Conservation (phyloP, 2,329 filamentous ascomycete species). For the Truncatella angustata region DNA sequence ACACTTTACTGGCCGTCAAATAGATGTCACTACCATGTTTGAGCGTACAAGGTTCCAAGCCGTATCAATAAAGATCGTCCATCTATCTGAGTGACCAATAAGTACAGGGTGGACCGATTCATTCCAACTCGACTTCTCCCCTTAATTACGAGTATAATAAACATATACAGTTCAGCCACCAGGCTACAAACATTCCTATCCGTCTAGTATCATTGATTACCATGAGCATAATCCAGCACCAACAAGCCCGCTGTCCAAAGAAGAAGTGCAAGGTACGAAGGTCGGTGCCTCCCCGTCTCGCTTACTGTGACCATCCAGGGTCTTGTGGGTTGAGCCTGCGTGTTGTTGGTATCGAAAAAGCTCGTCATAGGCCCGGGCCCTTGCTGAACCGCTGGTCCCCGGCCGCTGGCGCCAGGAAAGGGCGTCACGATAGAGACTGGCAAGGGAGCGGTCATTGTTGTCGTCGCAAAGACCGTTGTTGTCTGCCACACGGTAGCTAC, state of each 20-base stretch:
- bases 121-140: background rate
- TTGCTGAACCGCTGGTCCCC: background rate
- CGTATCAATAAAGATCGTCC: too few species aligned
- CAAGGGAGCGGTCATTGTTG: background rate
- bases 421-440: background rate
- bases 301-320: slow-evolving; percentile 7
- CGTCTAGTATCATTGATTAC: background rate
- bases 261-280: background rate
- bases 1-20: too few species aligned
- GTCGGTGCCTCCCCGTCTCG: background rate
- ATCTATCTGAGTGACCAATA: background rate
- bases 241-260: background rate
- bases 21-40: too few species aligned
- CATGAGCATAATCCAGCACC: background rate
- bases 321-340: background rate
- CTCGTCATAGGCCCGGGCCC: background rate
- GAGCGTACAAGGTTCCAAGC: too few species aligned
- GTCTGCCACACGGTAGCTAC: background rate
- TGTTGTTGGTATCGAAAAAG: background rate
- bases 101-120: background rate
- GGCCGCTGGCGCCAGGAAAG: background rate
- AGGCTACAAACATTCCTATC: background rate
- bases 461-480: background rate
- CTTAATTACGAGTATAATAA: background rate
- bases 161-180: background rate